Conservation (phyloP, 2,329 filamentous ascomycete species). For the Zymoseptoria ardabiliae region DNA sequence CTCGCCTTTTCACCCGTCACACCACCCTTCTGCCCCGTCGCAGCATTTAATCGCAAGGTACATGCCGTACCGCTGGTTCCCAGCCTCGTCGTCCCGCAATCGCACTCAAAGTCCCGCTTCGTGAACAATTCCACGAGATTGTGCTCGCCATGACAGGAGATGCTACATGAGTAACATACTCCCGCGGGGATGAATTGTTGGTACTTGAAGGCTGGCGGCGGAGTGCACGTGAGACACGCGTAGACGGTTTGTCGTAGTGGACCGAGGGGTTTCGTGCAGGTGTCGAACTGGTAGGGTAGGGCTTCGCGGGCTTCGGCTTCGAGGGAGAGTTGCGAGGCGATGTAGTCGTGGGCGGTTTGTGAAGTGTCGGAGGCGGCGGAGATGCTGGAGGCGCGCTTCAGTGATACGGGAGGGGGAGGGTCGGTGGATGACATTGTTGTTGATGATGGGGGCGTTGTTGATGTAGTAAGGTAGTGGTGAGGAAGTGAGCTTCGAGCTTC, state of each 20-base stretch:
- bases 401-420: too few species aligned
- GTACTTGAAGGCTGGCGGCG: conserved; percentile 56
- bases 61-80: conserved; percentile 61
- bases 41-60: conserved; percentile 62
- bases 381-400: conserved; percentile 11
- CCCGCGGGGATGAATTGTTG: conserved; percentile 67
- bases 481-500: neutral
- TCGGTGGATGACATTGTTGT: neutral
- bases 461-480: neutral
- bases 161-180: conserved; percentile 93
- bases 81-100: conserved; percentile 84
- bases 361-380: conserved; percentile 37
- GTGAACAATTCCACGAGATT: conserved; percentile 90
- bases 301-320: conserved; percentile 94
- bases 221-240: conserved; percentile 89
- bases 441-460: neutral
- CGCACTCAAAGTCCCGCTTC: conserved; percentile 92
- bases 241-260: conserved; percentile 82
- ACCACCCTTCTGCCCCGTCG: conserved; percentile 66
- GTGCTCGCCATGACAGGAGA: conserved; percentile 94
- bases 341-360: conserved; percentile 59
- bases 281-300: conserved; percentile 90
- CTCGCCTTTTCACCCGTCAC: conserved; percentile 70
- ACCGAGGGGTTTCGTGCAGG: conserved; percentile 85
- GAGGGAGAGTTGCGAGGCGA: conserved; percentile 79